Conservation (phyloP, 805 yeast genomes). For the Candida nitratophila region DNA sequence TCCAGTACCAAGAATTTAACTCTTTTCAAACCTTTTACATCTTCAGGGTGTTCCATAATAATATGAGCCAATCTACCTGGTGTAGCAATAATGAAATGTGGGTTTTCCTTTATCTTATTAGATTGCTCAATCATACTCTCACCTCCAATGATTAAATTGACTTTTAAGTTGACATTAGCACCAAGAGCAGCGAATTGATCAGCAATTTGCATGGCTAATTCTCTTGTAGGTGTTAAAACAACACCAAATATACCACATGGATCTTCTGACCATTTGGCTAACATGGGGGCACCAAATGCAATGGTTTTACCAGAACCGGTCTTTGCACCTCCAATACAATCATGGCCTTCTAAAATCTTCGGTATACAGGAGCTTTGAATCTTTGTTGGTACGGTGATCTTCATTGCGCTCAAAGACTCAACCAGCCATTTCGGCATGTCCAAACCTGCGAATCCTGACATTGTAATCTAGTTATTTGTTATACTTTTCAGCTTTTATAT, state of each 20-base stretch:
- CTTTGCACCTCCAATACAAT: constrained; percentile 96
- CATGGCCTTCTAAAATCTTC: constrained; percentile 70
- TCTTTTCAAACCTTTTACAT: constrained; percentile 68
- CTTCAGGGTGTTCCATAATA: constrained; percentile 80
- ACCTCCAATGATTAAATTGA: constrained; percentile 89
- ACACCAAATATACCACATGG: constrained; percentile 91
- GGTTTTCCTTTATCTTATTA: constrained; percentile 68
- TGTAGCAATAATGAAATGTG: constrained; percentile 94
- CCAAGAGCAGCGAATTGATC: constrained; percentile 95
- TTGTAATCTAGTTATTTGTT: neutral
- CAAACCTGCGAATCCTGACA: constrained; percentile 39
- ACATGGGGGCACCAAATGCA: constrained; percentile 97
- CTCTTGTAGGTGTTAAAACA: constrained; percentile 87
- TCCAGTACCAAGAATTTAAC: constrained; percentile 81
- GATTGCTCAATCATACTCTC: constrained; percentile 90
- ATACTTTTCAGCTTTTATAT: no score
- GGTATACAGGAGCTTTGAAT: constrained; percentile 91
- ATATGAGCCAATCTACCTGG: constrained; percentile 96
- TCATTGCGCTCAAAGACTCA: constrained; percentile 77
- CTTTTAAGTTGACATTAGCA: constrained; percentile 75
- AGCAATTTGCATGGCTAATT: constrained; percentile 92
- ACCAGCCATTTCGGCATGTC: constrained; percentile 85
- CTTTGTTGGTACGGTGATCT: constrained; percentile 73
- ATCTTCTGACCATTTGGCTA: constrained; percentile 90
- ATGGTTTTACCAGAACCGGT: constrained; percentile 98